phyloP scores from a whole-genome alignment of 805 yeast species.

The Cyberlindnera mississippiensis region DNA sequence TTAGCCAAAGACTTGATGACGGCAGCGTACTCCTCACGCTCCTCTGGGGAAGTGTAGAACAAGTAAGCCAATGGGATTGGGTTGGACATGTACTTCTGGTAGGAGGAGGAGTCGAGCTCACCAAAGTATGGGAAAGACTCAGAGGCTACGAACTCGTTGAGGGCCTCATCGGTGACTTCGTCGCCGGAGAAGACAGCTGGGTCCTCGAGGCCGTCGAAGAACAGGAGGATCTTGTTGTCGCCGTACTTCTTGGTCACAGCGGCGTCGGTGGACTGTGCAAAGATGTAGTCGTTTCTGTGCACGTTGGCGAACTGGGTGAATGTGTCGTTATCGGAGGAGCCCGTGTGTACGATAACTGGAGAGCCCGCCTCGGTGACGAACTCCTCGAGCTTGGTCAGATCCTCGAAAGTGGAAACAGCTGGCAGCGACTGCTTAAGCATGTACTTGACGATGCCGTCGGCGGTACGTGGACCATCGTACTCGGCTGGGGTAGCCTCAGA shows the following conservation, averaged over 20 bases:
- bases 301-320: slow-evolving; percentile 58
- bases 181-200: slow-evolving; percentile 31
- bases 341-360: slow-evolving; percentile 55
- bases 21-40: slow-evolving; percentile 52
- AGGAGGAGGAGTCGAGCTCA: slow-evolving; percentile 79
- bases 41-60: slow-evolving; percentile 69
- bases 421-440: slow-evolving; percentile 84
- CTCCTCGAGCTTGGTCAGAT: slow-evolving; percentile 46
- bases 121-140: slow-evolving; percentile 84
- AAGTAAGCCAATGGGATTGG: slow-evolving; percentile 81
- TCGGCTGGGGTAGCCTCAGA: slow-evolving; percentile 44
- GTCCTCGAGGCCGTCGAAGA: slow-evolving; percentile 29
- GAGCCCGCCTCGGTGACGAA: slow-evolving; percentile 45
- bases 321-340: slow-evolving; percentile 47
- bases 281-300: slow-evolving; percentile 60
- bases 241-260: slow-evolving; percentile 35
- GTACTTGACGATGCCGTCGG: slow-evolving; percentile 71
- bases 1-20: slow-evolving; percentile 63
- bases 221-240: slow-evolving; percentile 28
- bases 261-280: slow-evolving; percentile 45
- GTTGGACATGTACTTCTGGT: slow-evolving; percentile 66
- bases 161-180: slow-evolving; percentile 21
- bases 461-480: slow-evolving; percentile 81
- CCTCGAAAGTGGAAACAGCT: slow-evolving; percentile 51
- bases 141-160: slow-evolving; percentile 33